These are phyloP conservation scores for Lasiosphaeriaceae sp. DNA, from an alignment of 495 filamentous ascomycete genomes.

Conservation along the genomic window DNA sequence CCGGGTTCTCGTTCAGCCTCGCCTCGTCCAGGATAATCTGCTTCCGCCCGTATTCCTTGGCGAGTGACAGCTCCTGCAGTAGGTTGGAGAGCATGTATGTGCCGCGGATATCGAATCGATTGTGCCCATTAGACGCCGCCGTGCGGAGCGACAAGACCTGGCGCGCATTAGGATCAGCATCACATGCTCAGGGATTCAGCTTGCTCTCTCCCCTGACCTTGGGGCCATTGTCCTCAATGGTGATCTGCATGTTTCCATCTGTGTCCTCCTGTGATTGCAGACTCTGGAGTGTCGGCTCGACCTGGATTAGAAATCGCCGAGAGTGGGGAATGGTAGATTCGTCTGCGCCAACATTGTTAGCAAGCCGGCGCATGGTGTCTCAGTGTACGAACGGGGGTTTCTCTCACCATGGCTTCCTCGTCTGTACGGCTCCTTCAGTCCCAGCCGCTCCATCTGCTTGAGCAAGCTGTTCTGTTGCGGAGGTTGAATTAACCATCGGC, in stretches of 20 bases:
- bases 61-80: slow-evolving; percentile 86
- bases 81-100: slow-evolving; percentile 96
- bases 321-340: slow-evolving; percentile 44
- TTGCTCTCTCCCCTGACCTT: slow-evolving; percentile 58
- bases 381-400: neutral
- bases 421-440: slow-evolving; percentile 39
- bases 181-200: slow-evolving; percentile 8
- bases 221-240: slow-evolving; percentile 89
- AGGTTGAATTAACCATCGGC: slow-evolving; percentile 8
- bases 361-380: neutral
- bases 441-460: slow-evolving; percentile 42
- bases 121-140: slow-evolving; percentile 78
- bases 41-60: slow-evolving; percentile 78
- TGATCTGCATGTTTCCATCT: slow-evolving; percentile 89
- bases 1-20: slow-evolving; percentile 86
- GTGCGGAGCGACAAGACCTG: slow-evolving; percentile 73
- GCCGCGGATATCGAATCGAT: slow-evolving; percentile 79
- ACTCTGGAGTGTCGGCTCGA: slow-evolving; percentile 67
- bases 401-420: slow-evolving; percentile 46
- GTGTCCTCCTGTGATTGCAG: slow-evolving; percentile 82
- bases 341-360: slow-evolving; percentile 26
- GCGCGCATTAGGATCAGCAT: slow-evolving; percentile 33
- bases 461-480: slow-evolving; percentile 36
- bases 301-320: slow-evolving; percentile 72
- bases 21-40: slow-evolving; percentile 83